phyloP scores from a whole-genome alignment of 2,329 filamentous ascomycete species.

The Thielaviopsis punctulata region DNA sequence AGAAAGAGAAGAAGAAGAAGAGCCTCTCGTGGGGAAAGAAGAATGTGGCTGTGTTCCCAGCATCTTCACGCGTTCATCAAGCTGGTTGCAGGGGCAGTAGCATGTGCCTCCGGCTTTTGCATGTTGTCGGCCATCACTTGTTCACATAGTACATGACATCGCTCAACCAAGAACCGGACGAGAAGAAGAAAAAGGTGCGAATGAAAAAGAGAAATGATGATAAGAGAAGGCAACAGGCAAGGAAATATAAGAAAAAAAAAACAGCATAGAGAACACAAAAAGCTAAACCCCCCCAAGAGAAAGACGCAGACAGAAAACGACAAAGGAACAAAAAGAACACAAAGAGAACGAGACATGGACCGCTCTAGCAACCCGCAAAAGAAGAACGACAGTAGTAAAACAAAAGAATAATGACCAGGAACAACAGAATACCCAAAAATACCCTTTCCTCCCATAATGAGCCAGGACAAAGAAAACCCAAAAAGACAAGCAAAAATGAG shows the following conservation, averaged over 20 bases:
- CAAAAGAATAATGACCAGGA: background rate
- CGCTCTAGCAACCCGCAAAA: background rate
- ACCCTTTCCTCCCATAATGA: background rate
- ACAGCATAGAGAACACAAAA: background rate
- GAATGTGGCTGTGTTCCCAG: too few relatives aligned
- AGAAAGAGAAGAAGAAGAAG: conserved; percentile 6
- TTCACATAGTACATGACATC: too few relatives aligned
- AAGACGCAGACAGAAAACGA: too few relatives aligned
- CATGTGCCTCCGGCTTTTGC: too few relatives aligned
- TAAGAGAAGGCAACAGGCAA: conserved; percentile 3
- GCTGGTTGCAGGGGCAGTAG: too few relatives aligned
- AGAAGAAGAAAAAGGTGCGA: too few relatives aligned
- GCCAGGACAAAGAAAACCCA: background rate
- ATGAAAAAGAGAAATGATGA: conserved; percentile 10
- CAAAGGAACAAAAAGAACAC: conserved; percentile 1
- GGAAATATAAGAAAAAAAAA: too few relatives aligned
- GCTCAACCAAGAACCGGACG: too few relatives aligned
- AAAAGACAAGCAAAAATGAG: background rate
- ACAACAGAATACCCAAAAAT: background rate
- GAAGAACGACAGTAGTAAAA: background rate
- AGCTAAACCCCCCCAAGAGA: background rate
- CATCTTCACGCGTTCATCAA: too few relatives aligned
- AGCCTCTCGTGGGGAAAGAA: too few relatives aligned
- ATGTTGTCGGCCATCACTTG: too few relatives aligned
- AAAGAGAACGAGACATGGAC: background rate